Conservation (phyloP, 2,329 filamentous ascomycete genomes). For the Monascus ruber region DNA sequence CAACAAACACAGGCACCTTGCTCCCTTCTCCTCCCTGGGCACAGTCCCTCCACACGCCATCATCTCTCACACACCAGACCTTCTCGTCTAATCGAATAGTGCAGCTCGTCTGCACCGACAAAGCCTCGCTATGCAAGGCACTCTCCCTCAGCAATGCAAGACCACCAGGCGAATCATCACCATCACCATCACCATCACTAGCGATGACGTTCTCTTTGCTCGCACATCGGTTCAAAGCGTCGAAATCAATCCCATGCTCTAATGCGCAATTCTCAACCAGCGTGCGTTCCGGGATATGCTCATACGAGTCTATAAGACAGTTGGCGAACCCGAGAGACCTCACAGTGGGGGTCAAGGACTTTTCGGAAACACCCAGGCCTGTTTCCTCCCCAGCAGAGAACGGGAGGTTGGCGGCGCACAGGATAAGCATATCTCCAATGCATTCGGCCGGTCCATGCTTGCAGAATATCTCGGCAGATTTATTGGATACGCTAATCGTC, state of each 20-base stretch:
- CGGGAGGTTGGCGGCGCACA: slow-evolving; percentile 67
- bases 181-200: slow-evolving; percentile 41
- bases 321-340: slow-evolving; percentile 86
- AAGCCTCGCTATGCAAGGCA: slow-evolving; percentile 43
- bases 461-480: slow-evolving; percentile 75
- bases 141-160: slow-evolving; percentile 34
- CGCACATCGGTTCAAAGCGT: slow-evolving; percentile 69
- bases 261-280: slow-evolving; percentile 79
- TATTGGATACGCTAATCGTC: slow-evolving; percentile 44
- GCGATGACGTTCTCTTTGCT: slow-evolving; percentile 63
- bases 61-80: slow-evolving; percentile 74
- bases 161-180: slow-evolving; percentile 46
- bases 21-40: slow-evolving; percentile 48
- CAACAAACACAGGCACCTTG: slow-evolving; percentile 52
- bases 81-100: slow-evolving; percentile 69
- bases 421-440: slow-evolving; percentile 85
- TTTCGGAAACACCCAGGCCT: slow-evolving; percentile 3
- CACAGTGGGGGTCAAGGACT: slow-evolving; percentile 60
- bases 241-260: slow-evolving; percentile 80
- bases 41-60: slow-evolving; percentile 68
- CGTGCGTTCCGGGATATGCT: slow-evolving; percentile 62
- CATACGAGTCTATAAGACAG: slow-evolving; percentile 69
- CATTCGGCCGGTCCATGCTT: slow-evolving; percentile 84
- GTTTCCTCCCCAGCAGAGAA: slow-evolving; percentile 19
- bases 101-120: slow-evolving; percentile 60